Conservation (phyloP, 2,329 filamentous ascomycete species). For the Trichoderma endophyticum region DNA sequence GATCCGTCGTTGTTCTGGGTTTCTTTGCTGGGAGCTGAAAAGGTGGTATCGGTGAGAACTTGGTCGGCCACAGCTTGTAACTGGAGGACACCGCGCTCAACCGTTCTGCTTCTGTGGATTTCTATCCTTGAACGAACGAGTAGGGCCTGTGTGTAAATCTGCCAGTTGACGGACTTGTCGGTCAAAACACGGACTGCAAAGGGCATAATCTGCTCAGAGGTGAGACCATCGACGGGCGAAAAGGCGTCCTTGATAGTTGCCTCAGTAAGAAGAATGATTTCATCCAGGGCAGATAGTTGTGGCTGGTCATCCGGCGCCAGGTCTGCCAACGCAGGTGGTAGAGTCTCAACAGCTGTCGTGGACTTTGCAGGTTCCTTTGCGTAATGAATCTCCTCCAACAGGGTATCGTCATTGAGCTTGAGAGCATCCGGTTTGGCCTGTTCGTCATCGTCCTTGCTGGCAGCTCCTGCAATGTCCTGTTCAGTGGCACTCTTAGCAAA, state of each 20-base stretch:
- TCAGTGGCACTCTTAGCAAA: constrained; percentile 69
- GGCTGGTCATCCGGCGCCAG: constrained; percentile 80
- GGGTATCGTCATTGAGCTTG: constrained; percentile 85
- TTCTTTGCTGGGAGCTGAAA: constrained; percentile 31
- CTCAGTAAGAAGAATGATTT: constrained; percentile 85
- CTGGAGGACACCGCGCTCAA: constrained; percentile 86
- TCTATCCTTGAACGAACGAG: constrained; percentile 89
- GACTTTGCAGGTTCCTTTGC: constrained; percentile 49
- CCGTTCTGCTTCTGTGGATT: constrained; percentile 77
- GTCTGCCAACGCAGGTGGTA: constrained; percentile 61
- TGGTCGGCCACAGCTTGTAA: constrained; percentile 95
- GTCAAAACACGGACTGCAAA: constrained; percentile 85
- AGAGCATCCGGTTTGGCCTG: constrained; percentile 60
- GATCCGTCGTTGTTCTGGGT: constrained; percentile 25
- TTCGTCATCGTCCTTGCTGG: constrained; percentile 24
- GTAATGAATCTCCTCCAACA: constrained; percentile 85
- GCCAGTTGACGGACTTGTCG: constrained; percentile 93
- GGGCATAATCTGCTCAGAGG: constrained; percentile 87
- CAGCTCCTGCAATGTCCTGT: constrained; percentile 23
- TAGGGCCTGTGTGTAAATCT: constrained; percentile 91
- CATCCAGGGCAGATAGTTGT: constrained; percentile 76
- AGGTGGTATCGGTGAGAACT: constrained; percentile 77
- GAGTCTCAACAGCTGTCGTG: constrained; percentile 32
- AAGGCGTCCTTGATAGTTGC: constrained; percentile 84
- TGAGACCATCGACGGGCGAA: constrained; percentile 78